Conservation (phyloP, 768 basidiomycete species). For the Auricularia auricula-judae region DNA sequence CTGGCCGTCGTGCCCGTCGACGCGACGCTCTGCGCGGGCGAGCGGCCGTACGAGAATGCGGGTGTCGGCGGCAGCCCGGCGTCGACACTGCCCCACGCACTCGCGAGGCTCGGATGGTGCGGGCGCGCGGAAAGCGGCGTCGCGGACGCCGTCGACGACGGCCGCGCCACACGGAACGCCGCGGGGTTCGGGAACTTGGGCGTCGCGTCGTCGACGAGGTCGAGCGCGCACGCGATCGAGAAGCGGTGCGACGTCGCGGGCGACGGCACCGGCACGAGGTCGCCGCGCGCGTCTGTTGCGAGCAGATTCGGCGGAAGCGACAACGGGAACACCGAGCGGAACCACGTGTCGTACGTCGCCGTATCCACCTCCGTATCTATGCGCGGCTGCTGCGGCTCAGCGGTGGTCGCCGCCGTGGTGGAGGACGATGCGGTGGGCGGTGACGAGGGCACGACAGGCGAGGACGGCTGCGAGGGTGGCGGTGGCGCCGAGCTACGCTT, state of each 20-base stretch:
- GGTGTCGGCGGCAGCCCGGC: background rate
- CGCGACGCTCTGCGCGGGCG: background rate
- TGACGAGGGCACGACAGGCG: constrained; percentile 13
- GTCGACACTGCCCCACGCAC: background rate
- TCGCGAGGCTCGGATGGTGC: background rate
- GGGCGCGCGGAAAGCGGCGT: too few species aligned
- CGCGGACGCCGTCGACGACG: background rate
- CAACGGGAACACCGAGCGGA: constrained; percentile 44
- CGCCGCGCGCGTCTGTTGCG: constrained; percentile 17
- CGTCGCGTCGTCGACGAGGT: background rate
- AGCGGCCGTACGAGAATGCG: background rate
- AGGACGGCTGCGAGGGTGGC: constrained; percentile 13
- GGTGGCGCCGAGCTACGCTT: constrained; percentile 27
- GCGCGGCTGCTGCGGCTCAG: constrained; percentile 20
- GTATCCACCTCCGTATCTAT: constrained; percentile 18
- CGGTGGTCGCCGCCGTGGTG: constrained; percentile 8
- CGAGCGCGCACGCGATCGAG: background rate
- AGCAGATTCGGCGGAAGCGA: constrained; percentile 36
- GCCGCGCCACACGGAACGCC: background rate
- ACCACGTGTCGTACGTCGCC: constrained; percentile 10
- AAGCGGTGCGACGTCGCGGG: background rate
- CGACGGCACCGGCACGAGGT: constrained; percentile 3
- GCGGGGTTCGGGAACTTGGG: background rate
- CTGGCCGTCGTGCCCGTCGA: background rate
- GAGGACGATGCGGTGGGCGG: background rate